Conservation (phyloP, 805 yeast genomes). For the Kockiozyma suomiensis region DNA sequence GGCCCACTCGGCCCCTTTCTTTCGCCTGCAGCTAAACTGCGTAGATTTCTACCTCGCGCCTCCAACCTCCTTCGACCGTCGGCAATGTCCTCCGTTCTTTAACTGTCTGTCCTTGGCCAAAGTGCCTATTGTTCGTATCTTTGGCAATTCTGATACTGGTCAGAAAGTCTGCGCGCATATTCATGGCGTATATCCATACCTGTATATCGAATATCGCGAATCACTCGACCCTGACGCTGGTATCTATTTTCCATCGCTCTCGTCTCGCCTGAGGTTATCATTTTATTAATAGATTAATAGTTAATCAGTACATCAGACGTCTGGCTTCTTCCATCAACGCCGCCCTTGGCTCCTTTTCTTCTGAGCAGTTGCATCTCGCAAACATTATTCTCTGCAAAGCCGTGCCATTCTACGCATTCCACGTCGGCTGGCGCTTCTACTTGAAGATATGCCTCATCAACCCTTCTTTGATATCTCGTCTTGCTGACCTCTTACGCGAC, state of each 20-base stretch:
- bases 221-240: constrained; percentile 12
- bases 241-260: background rate
- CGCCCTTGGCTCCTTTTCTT: constrained; percentile 37
- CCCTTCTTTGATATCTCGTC: constrained; percentile 59
- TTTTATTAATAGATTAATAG: too few species aligned
- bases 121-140: constrained; percentile 78
- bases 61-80: constrained; percentile 58
- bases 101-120: constrained; percentile 36
- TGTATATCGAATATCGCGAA: constrained; percentile 68
- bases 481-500: constrained; percentile 54
- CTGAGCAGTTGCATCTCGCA: constrained; percentile 35
- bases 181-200: constrained; percentile 83
- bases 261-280: too few species aligned
- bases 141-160: constrained; percentile 68
- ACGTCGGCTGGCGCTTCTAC: constrained; percentile 62
- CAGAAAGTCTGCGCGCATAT: constrained; percentile 67
- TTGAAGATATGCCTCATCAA: constrained; percentile 69
- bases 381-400: constrained; percentile 60
- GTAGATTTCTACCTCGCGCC: constrained; percentile 66
- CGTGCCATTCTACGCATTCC: constrained; percentile 82
- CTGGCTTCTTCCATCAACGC: constrained; percentile 37
- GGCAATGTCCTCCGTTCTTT: constrained; percentile 23
- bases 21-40: constrained; percentile 57
- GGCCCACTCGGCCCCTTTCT: constrained; percentile 4
- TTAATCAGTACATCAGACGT: constrained; percentile 31